Conservation (phyloP, 768 basidiomycete species). For the Cyathus striatus region DNA sequence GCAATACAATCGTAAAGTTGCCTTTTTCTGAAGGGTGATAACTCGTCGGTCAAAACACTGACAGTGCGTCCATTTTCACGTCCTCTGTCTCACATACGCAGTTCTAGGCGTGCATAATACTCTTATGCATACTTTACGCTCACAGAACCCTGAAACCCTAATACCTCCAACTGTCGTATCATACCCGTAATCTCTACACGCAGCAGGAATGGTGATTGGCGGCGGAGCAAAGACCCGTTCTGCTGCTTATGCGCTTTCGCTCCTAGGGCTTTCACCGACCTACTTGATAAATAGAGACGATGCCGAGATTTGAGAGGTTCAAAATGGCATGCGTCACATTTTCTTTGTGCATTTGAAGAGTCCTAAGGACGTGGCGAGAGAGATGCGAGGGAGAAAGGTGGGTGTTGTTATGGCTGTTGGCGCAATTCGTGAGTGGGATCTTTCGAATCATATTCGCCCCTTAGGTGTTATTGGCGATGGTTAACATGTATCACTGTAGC, state of each 20-base stretch:
- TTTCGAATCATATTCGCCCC: background rate
- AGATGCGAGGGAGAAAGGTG: slow-evolving; percentile 17
- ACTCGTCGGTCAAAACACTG: slow-evolving; percentile 30
- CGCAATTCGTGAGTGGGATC: slow-evolving; percentile 23
- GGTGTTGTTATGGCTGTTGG: slow-evolving; percentile 29
- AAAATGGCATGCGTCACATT: slow-evolving; percentile 16
- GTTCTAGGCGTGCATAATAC: slow-evolving; percentile 29
- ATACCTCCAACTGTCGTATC: slow-evolving; percentile 6
- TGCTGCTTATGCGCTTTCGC: slow-evolving; percentile 32
- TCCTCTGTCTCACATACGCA: too few relatives aligned
- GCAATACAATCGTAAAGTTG: slow-evolving; percentile 31
- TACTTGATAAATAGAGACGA: slow-evolving; percentile 25
- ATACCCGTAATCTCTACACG: slow-evolving; percentile 4
- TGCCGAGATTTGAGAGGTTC: slow-evolving; percentile 23
- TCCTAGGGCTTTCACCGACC: slow-evolving; percentile 54
- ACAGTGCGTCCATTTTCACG: slow-evolving; percentile 24
- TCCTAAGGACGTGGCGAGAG: slow-evolving; percentile 21
- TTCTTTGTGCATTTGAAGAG: slow-evolving; percentile 21
- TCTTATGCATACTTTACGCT: slow-evolving; percentile 16
- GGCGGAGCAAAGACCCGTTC: slow-evolving; percentile 34
- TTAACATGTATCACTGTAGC: too few relatives aligned
- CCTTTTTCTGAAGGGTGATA: slow-evolving; percentile 16
- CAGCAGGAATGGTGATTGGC: slow-evolving; percentile 28
- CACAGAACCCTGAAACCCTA: slow-evolving; percentile 14
- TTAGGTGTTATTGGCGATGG: background rate